phyloP scores from a whole-genome alignment of 2,329 filamentous ascomycete genomes.

The Teratosphaeria zuluensis region DNA sequence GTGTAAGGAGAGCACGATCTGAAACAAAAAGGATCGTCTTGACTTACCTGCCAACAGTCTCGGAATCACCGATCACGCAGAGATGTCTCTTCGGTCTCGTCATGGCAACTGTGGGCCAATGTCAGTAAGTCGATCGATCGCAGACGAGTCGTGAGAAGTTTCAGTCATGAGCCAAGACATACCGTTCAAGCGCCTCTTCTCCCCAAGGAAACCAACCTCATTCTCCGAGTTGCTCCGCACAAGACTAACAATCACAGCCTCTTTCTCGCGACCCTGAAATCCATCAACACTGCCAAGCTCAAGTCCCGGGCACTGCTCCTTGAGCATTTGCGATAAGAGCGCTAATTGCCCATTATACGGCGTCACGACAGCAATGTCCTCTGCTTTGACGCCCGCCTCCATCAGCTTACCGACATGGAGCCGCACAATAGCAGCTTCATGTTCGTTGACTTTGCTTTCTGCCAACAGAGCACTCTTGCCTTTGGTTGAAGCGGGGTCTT shows the following conservation, averaged over 20 bases:
- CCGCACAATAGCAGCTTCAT: conserved; percentile 73
- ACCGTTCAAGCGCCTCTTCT: conserved; percentile 90
- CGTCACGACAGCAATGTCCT: conserved; percentile 87
- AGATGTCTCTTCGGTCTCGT: conserved; percentile 85
- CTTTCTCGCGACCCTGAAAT: conserved; percentile 95
- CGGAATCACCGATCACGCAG: conserved; percentile 85
- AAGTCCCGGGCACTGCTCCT: conserved; percentile 70
- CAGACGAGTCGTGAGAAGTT: neutral
- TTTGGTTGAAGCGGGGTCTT: conserved; percentile 33
- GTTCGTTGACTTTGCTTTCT: conserved; percentile 84
- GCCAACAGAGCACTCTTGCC: conserved; percentile 41
- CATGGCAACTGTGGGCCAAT: conserved; percentile 68
- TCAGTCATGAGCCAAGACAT: conserved; percentile 24
- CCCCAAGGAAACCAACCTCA: conserved; percentile 86
- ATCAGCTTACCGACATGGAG: conserved; percentile 68
- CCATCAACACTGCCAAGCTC: conserved; percentile 96
- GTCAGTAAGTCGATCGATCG: neutral
- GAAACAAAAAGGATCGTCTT: neutral
- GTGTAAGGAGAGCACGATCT: neutral
- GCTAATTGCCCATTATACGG: conserved; percentile 93
- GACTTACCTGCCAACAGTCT: conserved; percentile 78
- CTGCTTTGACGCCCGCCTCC: conserved; percentile 65
- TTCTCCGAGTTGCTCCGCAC: conserved; percentile 80
- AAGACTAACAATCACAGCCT: conserved; percentile 86
- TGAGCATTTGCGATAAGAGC: conserved; percentile 63